These are phyloP conservation scores for Inonotus hispidus DNA, from an alignment of 1,284 basidiomycete genomes.

Conservation along the genomic window DNA sequence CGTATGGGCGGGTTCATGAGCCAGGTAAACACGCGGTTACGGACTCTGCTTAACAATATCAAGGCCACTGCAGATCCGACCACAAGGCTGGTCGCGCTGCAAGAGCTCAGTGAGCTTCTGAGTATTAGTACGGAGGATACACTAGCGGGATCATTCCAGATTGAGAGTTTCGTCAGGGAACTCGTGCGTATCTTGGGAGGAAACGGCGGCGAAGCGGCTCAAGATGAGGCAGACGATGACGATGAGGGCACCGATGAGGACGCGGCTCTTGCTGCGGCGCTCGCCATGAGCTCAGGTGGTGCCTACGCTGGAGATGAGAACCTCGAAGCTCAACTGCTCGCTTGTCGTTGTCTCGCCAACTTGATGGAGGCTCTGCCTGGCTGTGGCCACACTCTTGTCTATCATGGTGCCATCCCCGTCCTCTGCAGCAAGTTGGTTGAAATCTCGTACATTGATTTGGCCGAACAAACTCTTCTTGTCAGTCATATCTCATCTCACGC, in stretches of 20 bases:
- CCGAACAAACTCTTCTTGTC: constrained; percentile 93
- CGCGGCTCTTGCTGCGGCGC: constrained; percentile 76
- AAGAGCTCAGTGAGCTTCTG: constrained; percentile 92
- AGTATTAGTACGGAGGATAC: constrained; percentile 98
- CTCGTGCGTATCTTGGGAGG: constrained; percentile 91
- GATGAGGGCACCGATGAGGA: constrained; percentile 69
- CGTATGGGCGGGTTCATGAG: constrained; percentile 89
- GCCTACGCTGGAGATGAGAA: constrained; percentile 75
- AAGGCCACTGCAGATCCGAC: constrained; percentile 76
- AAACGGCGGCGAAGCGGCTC: constrained; percentile 47
- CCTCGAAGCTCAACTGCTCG: constrained; percentile 87
- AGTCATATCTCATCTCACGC: constrained; percentile 30
- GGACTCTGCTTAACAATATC: constrained; percentile 87
- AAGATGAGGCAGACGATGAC: constrained; percentile 50
- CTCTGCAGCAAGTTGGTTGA: constrained; percentile 93
- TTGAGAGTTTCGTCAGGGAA: constrained; percentile 89
- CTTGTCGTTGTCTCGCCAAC: constrained; percentile 92
- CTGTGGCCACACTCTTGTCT: constrained; percentile 89
- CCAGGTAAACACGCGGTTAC: constrained; percentile 79
- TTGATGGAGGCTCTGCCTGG: constrained; percentile 95
- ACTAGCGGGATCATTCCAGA: constrained; percentile 89
- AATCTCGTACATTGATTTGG: constrained; percentile 94
- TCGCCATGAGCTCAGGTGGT: constrained; percentile 69
- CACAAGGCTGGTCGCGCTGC: constrained; percentile 82
- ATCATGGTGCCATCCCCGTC: constrained; percentile 91